Percentiles rank a stretch among this genome's conserved stretches.
Conservation (phyloP, 2,329 filamentous ascomycete genomes). For the Neopestalotiopsis sp. region DNA sequence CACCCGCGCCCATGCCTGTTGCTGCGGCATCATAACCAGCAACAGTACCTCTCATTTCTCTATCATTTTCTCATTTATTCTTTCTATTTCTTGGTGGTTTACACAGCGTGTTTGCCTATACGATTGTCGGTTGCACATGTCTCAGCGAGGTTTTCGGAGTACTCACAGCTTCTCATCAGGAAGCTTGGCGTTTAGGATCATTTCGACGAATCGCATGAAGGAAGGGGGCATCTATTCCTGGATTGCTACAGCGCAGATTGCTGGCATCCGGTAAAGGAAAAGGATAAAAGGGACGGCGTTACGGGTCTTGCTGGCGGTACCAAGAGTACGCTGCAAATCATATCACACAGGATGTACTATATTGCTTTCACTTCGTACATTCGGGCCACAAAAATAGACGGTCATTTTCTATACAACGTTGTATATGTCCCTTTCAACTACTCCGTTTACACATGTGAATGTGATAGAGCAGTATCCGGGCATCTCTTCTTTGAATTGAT, state of each 20-base stretch:
- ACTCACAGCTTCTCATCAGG: constrained; percentile 20
- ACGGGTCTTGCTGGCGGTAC: constrained; percentile 15
- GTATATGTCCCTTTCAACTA: background rate
- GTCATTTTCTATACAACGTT: background rate
- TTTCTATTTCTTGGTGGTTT: constrained; percentile 6
- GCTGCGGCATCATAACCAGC: constrained; percentile 45
- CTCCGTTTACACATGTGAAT: background rate
- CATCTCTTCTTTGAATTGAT: background rate
- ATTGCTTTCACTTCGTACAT: constrained; percentile 5
- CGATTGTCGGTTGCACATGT: background rate
- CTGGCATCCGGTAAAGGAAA: background rate
- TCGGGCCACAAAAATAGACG: constrained; percentile 6
- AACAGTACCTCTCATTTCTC: too few relatives aligned
- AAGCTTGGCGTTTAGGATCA: constrained; percentile 38
- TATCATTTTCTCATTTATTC: background rate
- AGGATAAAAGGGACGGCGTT: constrained; percentile 18
- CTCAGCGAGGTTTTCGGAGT: constrained; percentile 25
- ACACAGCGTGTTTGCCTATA: background rate
- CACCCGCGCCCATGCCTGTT: constrained; percentile 56
- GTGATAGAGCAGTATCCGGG: too few relatives aligned
- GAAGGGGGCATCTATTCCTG: constrained; percentile 9
- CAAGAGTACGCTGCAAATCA: constrained; percentile 19
- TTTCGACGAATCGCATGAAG: constrained; percentile 8
- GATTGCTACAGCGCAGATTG: constrained; percentile 12
- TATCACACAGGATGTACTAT: constrained; percentile 15